Base-by-base conservation (phyloP, 2,329 filamentous ascomycete genomes). In the Sporothrix globosa region DNA sequence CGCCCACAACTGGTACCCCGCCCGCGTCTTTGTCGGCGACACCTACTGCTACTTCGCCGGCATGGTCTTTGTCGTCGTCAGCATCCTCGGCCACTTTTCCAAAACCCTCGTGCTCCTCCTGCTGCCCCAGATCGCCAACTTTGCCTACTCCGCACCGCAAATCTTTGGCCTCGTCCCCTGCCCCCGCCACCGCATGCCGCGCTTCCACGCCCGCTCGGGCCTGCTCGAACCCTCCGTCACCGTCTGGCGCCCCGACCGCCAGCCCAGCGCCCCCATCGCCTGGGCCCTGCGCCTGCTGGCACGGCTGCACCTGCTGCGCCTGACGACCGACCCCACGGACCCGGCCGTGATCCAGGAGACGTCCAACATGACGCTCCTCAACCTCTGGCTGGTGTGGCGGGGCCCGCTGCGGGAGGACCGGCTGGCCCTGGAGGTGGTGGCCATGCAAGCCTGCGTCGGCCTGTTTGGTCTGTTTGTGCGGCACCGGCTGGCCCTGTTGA, bases 21-120 rank as follows among this genome's bases (percentile, higher is more conserved):
- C 95, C 30, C 90, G 89, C 76, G 96, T 98, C 11, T 99, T 99
- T 77, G 95, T 98, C 11, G 96, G 96, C 70, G 96, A 99, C 81
- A 99, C 96, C 4, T 99, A 98, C 85, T 99, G 96, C 86, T 99
- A 99, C 82, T 97, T 99, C 80, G 96, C 96, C 0, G 96, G 96
- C 75, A 99, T 99, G 93, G 92, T 98, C 52, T 99, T 99, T 79
- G 96, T 95, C 69, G 94, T 97, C 58, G 96, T 98, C 74, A 93
- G 93, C 73, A 98, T 99, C 77, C 86, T 97, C 68, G 96, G 96
- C 30, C 96, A 99, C 82, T 99, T 99, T 83, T 96, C 92, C 83
- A 99, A 99, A 82, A 99, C 96, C 0, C 86, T 99, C 60, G 87
- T 97, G 70, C 87, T 99, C 67, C 85, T 99, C 10, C 91, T 99